Base-by-base conservation (phyloP, 495 filamentous ascomycete genomes). In the Podospora conica region DNA sequence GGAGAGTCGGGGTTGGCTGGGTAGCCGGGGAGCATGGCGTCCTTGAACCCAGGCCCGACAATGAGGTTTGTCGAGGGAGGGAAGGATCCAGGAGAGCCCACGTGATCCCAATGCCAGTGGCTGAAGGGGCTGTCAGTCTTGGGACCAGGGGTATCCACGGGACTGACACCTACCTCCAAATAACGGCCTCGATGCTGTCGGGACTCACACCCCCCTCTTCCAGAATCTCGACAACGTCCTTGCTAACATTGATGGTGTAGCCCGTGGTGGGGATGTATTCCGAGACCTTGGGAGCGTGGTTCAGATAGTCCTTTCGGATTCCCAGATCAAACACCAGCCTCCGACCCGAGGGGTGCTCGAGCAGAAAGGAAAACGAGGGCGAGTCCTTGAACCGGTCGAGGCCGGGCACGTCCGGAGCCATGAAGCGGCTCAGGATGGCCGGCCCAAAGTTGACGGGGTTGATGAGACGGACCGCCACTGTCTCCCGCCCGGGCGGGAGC, bases 61-160 rank as follows among this genome's bases (percentile, higher is more conserved):
- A 85, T 71, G 3, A 88, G 65, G 0, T 79, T 73, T 0, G 84
- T 85, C 9, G 73, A 75, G 0, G 77, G n/a, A 0, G 79, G 80
- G 66, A 86, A 87, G 80, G 78, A 59, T 86, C 83, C 54, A n/a
- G n/a, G n/a, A n/a, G n/a, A n/a, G n/a, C 85, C 81, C 31, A 79
- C 76, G 67, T 85, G 84, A 65, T 85, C 83, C 69, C 77, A 82
- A 65, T 85, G 84, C 55, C 69, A 72, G 63, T 84, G 82, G 40
- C 62, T 48, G 6, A n/a, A n/a, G 15, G 33, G 33, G 6, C n/a
- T 48, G 33, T 48, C 33, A 48, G 33, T 48, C 15, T 6, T 15
- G 33, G 1, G 15, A 18, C 18, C 4, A 48, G 15, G 15, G 5
- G 9, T n/a, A n/a, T n/a, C n/a, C 3, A 18, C 15, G 8, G 33